A percentile compares a stretch with the other conserved stretches of the same genome.
Conservation (phyloP, 2,329 filamentous ascomycete genomes). For the Geosmithia putterillii region DNA sequence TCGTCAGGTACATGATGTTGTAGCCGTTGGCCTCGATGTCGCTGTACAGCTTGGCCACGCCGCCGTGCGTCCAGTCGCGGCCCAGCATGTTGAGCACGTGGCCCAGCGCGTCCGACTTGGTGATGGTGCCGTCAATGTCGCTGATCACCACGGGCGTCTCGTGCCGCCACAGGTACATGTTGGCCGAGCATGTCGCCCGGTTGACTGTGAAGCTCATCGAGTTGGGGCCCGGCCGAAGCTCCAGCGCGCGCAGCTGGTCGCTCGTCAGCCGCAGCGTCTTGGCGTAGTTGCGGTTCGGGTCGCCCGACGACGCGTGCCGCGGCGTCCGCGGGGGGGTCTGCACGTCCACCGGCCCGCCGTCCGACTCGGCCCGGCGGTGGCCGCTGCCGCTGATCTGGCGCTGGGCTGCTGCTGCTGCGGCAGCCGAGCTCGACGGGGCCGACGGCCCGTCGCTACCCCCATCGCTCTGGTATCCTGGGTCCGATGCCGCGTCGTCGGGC, state of each 20-base stretch:
- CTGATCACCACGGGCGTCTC: conserved; percentile 93
- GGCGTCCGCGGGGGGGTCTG: conserved; percentile 60
- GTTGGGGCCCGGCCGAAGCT: conserved; percentile 78
- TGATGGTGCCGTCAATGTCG: conserved; percentile 97
- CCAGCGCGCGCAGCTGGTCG: conserved; percentile 79
- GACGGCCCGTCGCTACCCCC: conserved; percentile 49
- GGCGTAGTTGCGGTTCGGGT: conserved; percentile 79
- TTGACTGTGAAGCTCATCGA: conserved; percentile 95
- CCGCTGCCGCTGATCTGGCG: too few species aligned
- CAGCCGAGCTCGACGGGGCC: conserved; percentile 14
- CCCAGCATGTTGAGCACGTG: conserved; percentile 96
- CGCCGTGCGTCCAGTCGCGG: conserved; percentile 93
- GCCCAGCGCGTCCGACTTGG: conserved; percentile 88
- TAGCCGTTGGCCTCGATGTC: conserved; percentile 94
- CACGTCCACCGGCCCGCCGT: conserved; percentile 38
- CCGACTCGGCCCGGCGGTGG: conserved; percentile 57
- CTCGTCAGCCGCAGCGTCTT: conserved; percentile 93
- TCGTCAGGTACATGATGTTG: conserved; percentile 97
- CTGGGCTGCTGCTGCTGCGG: too few species aligned
- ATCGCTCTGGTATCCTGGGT: conserved; percentile 93
- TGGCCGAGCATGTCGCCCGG: conserved; percentile 78
- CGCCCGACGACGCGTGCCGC: conserved; percentile 44
- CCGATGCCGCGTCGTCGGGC: conserved; percentile 71
- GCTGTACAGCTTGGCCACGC: conserved; percentile 92
- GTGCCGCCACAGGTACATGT: conserved; percentile 88